Evolutionary conservation across 441 rosid species (phyloP).

Genomic region (Kokia cookei): DNA sequence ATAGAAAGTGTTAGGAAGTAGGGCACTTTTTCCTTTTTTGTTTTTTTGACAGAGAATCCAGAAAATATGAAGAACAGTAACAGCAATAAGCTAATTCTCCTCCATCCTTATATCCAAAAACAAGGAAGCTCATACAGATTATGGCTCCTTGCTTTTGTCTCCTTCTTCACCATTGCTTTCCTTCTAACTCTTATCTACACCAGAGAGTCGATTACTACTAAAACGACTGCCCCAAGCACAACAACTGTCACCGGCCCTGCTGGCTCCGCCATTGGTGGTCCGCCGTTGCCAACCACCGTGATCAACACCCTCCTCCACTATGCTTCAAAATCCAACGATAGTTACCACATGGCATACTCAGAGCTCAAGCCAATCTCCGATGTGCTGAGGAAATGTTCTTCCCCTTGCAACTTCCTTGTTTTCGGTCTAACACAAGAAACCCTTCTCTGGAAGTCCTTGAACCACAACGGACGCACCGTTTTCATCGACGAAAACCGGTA

Average conservation of each 20-base stretch:
- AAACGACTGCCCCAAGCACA: conserved; percentile 13
- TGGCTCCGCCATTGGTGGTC: conserved; percentile 18
- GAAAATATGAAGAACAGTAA: conserved; percentile 40
- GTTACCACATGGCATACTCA: conserved; percentile 62
- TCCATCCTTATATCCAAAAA: conserved; percentile 89
- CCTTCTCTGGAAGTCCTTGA: conserved; percentile 83
- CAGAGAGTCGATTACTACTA: conserved; percentile 43
- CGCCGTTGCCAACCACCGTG: conserved; percentile 43
- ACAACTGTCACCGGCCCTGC: conserved; percentile 23
- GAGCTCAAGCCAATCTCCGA: conserved; percentile 85
- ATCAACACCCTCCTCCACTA: conserved; percentile 48
- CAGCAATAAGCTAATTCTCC: conserved; percentile 84
- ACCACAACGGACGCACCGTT: conserved; percentile 80
- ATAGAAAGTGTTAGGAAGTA: not conserved
- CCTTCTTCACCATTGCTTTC: conserved; percentile 73
- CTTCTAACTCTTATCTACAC: conserved; percentile 77
- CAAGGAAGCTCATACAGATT: conserved; percentile 75
- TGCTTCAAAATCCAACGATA: conserved; percentile 64
- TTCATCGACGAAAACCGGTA: conserved; percentile 90
- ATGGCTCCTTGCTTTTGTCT: conserved; percentile 81
- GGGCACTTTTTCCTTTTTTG: too few species aligned
- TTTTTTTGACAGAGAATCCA: not conserved
- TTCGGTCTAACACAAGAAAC: conserved; percentile 90
- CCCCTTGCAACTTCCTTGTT: conserved; percentile 79
- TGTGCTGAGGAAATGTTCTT: conserved; percentile 68